Evolutionary conservation across 306 rosid species (phyloP), one percentile per base, ranked within the genome.

Genomic region (Echinosophora koreensis): DNA sequence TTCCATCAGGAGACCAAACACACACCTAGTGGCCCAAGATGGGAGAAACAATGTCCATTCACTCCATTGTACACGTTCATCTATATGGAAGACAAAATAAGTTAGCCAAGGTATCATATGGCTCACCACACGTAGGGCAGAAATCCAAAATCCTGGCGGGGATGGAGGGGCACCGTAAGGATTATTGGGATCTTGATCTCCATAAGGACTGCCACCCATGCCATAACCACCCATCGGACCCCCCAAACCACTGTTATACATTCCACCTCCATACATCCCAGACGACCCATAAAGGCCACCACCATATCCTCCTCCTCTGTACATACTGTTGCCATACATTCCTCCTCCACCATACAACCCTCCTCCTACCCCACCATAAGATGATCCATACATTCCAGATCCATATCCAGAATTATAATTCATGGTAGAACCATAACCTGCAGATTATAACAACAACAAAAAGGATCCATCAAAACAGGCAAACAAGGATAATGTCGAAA

Each of bases 91-190:
- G 60, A 69, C 76, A 77, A 62, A 65, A 41, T 35, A 69, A 52
- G 34, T 39, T 16, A 42, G 37, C 42, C 18, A 80, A 65, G 70
- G 71, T 38, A 80, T 32, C 22, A 74, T 42, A 83, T 59, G 22
- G 55, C 97, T 84, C 87, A 96, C 99, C 98, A 90, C 99, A 27
- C 84, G 92, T 10, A 96, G 80, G 72, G 57, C 76, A 60, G 99
- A 92, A 68, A 96, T 86, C 99, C 99, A 96, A 81, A 96, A 91
- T 30, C 97, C 96, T 27, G 98, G 99, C 0, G 96, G 97, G 77
- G 99, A 88, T 61, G 99, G 88, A 73, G 98, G 99, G 77, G 80
- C 84, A 49, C 92, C 94, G 17, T 86, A 88, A 0, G 98, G 99
- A 80, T 96, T 84, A 82, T 96, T 96, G 76, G 99, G 99, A 87